Base-by-base conservation (phyloP, 129 eudicot genomes). In the Deinandra increscens region DNA sequence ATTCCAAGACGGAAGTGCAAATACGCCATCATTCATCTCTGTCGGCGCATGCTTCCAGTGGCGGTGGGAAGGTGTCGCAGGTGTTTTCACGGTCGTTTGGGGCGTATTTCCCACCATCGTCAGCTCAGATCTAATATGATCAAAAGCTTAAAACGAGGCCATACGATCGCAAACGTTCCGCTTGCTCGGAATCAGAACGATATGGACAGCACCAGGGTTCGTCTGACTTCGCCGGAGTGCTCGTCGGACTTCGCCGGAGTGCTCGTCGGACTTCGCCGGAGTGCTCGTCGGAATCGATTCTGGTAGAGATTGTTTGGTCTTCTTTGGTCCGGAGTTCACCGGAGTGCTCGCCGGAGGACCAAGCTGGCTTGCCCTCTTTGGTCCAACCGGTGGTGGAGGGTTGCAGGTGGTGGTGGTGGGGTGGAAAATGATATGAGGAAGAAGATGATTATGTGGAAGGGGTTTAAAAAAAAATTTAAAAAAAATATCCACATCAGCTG, bases 81-180 rank as follows among this genome's bases (percentile, higher is more conserved):
- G 73, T 69, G 43, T 84, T 86, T 71, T 82, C 94, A 0, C 87
- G 96, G 37, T 81, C 98, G 0, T 92, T 92, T 64, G 96, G 96
- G 6, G 95, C 60, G 2, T 92, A 91, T 77, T 91, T 92, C 77
- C 96, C 98, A 0, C 89, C 95, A 20, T 72, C 96, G 22, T 92
- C 96, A 39, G 91, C 98, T 8, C 98, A 92, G 69, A 17, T 77
- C 88, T 22, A 75, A n/a, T 15, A 67, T 75, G 59, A 75, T 68
- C 26, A 86, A 69, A 36, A 86, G 67, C 67, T 72, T 83, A 65
- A 86, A 70, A 58, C 70, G 72, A 56, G 78, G 69, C 6, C 62
- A 36, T 4, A 76, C 84, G 49, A 31, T 79, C 7, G 53, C 78
- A 6, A 68, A 76, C 49, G 37, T 66, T 38, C 39, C 56, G 0